Conservation (phyloP, 2,329 filamentous ascomycete species). For the Ophiostoma himal-ulmi region DNA sequence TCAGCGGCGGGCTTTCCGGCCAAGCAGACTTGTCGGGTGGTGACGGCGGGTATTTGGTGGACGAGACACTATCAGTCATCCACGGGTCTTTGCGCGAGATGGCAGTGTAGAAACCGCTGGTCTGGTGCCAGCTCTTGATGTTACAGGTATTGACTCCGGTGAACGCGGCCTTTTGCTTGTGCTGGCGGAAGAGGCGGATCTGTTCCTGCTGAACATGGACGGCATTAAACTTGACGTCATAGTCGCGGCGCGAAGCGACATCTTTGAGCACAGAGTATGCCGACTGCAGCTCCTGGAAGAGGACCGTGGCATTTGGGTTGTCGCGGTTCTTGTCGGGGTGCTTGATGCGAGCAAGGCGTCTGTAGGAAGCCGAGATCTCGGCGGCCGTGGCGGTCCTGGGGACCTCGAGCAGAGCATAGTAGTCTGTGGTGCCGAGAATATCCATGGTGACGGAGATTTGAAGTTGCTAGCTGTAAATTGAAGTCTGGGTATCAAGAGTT, state of each 20-base stretch:
- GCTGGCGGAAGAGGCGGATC: not conserved
- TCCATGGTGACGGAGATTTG: not conserved
- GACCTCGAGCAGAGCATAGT: constrained; percentile 29
- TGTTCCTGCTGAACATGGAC: not conserved
- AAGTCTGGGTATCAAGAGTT: not conserved
- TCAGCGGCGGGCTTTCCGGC: not conserved
- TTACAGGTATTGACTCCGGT: not conserved
- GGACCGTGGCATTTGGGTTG: constrained; percentile 28
- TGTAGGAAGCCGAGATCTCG: constrained; percentile 26
- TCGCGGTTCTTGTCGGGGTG: constrained; percentile 29
- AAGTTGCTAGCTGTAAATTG: not conserved
- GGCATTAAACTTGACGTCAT: constrained; percentile 19
- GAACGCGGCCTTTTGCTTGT: not conserved
- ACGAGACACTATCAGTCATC: not conserved
- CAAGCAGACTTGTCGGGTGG: constrained; percentile 10
- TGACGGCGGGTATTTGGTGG: constrained; percentile 13
- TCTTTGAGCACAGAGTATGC: constrained; percentile 28
- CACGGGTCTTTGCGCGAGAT: not conserved
- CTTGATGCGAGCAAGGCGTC: constrained; percentile 26
- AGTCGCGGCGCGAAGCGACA: constrained; percentile 17
- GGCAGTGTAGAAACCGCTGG: constrained; percentile 1
- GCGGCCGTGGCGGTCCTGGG: constrained; percentile 19
- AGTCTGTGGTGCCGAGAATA: constrained; percentile 20
- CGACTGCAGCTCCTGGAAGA: constrained; percentile 28
- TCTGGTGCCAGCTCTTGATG: not conserved